Percentiles rank a stretch among this genome's conserved stretches.
These are phyloP conservation scores for Geranomyces michiganensis DNA, from an alignment of 192 early-diverging fungal species.

Conservation along the genomic window DNA sequence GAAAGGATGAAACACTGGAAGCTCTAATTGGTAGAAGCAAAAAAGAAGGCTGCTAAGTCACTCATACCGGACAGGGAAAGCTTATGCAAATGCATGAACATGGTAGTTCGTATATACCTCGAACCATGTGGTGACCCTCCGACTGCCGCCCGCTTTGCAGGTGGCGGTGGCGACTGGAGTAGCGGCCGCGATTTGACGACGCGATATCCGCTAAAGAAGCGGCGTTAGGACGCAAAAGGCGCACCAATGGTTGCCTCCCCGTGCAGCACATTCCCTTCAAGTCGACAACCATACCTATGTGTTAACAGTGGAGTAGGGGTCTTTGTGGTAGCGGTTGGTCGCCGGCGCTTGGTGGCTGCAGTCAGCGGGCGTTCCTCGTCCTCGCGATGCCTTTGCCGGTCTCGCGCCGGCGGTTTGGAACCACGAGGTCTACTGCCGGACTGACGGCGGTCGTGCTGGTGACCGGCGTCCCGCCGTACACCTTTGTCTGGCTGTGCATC, in stretches of 20 bases:
- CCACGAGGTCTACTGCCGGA: background rate
- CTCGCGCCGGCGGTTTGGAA: no score
- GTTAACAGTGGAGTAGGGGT: background rate
- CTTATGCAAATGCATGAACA: background rate
- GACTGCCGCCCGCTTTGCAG: background rate
- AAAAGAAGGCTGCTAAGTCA: no score
- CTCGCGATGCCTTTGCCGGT: no score
- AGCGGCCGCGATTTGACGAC: conserved; percentile 19
- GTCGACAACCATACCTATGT: no score
- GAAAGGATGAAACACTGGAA: conserved; percentile 27
- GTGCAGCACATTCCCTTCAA: no score
- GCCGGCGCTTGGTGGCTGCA: background rate
- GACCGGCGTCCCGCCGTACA: background rate
- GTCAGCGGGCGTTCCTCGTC: no score
- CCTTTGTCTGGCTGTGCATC: conserved; percentile 2
- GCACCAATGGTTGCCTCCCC: no score
- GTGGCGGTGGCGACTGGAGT: background rate
- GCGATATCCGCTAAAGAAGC: background rate
- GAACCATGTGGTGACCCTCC: background rate
- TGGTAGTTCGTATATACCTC: background rate
- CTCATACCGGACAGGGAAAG: no score
- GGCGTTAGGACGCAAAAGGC: background rate
- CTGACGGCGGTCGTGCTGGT: background rate
- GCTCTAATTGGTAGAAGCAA: no score
- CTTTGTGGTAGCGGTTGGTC: background rate